phyloP scores from a whole-genome alignment of 176 grass and related monocot species.

The Aegilops speltoides region DNA sequence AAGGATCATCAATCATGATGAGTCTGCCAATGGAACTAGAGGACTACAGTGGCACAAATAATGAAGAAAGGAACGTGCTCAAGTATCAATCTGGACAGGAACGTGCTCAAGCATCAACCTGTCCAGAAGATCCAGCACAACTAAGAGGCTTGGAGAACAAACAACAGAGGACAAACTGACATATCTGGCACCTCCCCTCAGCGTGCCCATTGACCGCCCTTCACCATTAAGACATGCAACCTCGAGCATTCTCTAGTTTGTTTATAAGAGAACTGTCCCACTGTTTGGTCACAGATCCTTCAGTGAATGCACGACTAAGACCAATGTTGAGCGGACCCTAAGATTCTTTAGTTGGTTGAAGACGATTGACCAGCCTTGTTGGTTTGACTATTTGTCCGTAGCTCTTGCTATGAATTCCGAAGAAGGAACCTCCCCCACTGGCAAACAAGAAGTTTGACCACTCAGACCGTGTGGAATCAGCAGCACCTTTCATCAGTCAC shows the following conservation, averaged over 20 bases:
- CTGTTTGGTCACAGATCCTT: not conserved
- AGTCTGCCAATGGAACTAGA: not conserved
- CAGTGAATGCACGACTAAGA: constrained; percentile 5
- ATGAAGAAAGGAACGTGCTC: constrained; percentile 19
- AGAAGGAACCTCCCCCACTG: not conserved
- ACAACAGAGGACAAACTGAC: constrained; percentile 7
- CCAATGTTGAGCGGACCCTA: constrained; percentile 14
- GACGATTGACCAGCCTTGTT: constrained; percentile 32
- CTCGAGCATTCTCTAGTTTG: constrained; percentile 19
- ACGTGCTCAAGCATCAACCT: not conserved
- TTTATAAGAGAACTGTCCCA: constrained; percentile 11
- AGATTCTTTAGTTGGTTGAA: constrained; percentile 32
- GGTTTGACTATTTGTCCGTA: constrained; percentile 32
- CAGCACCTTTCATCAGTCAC: constrained; percentile 14
- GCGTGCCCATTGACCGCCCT: not conserved
- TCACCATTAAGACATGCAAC: constrained; percentile 6
- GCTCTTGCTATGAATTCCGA: constrained; percentile 27
- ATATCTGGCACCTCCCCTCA: constrained; percentile 4
- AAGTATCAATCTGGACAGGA: not conserved
- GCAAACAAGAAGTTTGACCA: constrained; percentile 51
- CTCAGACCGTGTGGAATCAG: constrained; percentile 37
- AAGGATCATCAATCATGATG: not conserved
- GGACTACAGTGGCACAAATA: not conserved
- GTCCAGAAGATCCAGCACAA: constrained; percentile 3
- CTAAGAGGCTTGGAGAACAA: constrained; percentile 14